phyloP scores from a whole-genome alignment of 73 alveolate genomes.

The Symbiodinium natans region DNA sequence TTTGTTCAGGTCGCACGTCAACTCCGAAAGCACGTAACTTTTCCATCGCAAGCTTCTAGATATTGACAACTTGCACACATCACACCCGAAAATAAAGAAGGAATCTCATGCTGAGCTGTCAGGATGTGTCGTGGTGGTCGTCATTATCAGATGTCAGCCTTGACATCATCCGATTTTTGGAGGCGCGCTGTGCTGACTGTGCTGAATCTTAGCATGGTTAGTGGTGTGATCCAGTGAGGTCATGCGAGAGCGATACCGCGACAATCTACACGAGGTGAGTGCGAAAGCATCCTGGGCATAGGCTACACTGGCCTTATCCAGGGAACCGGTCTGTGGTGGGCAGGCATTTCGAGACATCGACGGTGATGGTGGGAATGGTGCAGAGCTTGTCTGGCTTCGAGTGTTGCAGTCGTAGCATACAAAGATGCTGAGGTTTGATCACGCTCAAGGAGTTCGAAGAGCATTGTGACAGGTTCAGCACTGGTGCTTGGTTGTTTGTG shows the following conservation, averaged over 20 bases:
- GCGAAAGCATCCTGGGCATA: too few species aligned
- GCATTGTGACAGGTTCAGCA: conserved; percentile 17
- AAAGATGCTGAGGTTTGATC: conserved; percentile 23
- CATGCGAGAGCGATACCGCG: conserved; percentile 11
- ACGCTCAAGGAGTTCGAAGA: conserved; percentile 51
- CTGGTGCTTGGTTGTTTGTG: background rate
- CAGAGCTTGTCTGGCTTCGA: background rate
- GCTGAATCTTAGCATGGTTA: background rate
- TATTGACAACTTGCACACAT: too few species aligned
- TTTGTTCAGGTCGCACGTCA: background rate
- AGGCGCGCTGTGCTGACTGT: too few species aligned
- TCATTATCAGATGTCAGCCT: conserved; percentile 36
- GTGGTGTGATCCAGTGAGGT: background rate
- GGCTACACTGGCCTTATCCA: too few species aligned
- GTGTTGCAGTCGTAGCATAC: too few species aligned
- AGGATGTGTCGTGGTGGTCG: conserved; percentile 72
- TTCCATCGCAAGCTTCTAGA: too few species aligned
- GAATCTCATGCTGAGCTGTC: background rate
- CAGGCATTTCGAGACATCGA: conserved; percentile 55
- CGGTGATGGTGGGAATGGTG: conserved; percentile 37
- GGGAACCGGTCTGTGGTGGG: too few species aligned
- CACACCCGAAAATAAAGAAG: too few species aligned
- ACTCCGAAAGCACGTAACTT: too few species aligned
- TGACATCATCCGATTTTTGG: conserved; percentile 65
- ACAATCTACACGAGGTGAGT: background rate